Base-by-base conservation (phyloP, 805 yeast genomes). In the Spathaspora passalidarum region DNA sequence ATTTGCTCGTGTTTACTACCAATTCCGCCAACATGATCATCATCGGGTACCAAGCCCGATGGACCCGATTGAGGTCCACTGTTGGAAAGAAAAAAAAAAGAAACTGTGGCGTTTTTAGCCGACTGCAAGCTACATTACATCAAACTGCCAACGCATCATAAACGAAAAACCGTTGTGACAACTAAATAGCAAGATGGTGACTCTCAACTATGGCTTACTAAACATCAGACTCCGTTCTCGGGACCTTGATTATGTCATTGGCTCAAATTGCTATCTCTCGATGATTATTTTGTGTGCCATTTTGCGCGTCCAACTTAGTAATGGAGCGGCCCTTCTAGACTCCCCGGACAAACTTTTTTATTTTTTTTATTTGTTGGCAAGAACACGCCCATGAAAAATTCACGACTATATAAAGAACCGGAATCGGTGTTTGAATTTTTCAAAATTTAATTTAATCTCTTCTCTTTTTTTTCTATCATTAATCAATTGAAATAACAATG, bases 401-500 rank as follows among this genome's bases (percentile, higher is more conserved):
- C 38, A 9, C 7, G 9, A 20, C 13, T 36, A 36, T 36, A 18
- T 20, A 36, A 18, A 34, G 38, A 18, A 10, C 10, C 38, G n/a
- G 29, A 9, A 7, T 7, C 9, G 25, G 25, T 17, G 36, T n/a
- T 32, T n/a, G 36, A 32, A 32, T 32, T 11, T 32, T 13, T 32
- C 5, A 14, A 14, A 9, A n/a, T 16, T 16, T 36, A 32, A 14
- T 7, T 7, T 36, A 6, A 5, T 36, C 13, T 36, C 11, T 36
- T 36, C 23, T 36, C 17, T 17, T 38, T 38, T 38, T 5, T 6
- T 20, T 38, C 20, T n/a, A 22, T 16, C n/a, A 38, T 3, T 3
- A 37, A 20, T 19, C 11, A 18, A 32, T 19, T 18, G n/a, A 17
- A 45, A 39, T n/a, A 11, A 32, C 45, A 78, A 92, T 91, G 97